Evolutionary conservation across 2,329 filamentous ascomycete species (phyloP), one percentile per base, ranked within the genome.

Genomic region (Aspergillus sp.): DNA sequence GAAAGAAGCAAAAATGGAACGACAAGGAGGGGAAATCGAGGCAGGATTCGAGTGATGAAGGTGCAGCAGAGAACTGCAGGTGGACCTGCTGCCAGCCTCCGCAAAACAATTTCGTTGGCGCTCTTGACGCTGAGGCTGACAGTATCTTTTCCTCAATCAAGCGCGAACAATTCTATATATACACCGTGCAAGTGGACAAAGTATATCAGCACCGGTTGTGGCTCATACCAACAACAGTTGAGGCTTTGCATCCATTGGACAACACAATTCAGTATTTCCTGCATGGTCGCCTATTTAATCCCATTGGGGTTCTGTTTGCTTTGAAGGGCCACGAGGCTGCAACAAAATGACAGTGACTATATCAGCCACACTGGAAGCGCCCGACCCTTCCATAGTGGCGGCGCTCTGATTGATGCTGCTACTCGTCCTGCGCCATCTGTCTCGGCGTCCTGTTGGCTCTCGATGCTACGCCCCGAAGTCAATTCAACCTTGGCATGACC

Each of bases 391-490:
- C 47, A 57, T 7, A 43, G 48, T 15, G 41, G 13, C 8, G 22
- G 45, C 19, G 51, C 54, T 17, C 30, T 31, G 19, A 31, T 53
- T 28, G 57, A 22, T 25, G 38, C 19, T 47, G 50, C 47, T 25
- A 22, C 11, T 46, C 23, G 48, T 6, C 34, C 46, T 38, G 53
- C 53, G 19, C 59, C 49, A 38, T 57, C 54, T 11, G 43, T 54
- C 23, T 47, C 49, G 25, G 50, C 48, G 15, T 54, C 54, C 8
- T 46, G 41, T 48, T 25, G 41, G n/a, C 28, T 50, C n/a, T 48
- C 85, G 84, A 81, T 59, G 87, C 87, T 80, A 90, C 91, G 71
- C 88, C 89, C 1, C 84, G 84, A 34, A 19, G 34, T 79, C 85
- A 66, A 91, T 89, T 54, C 87, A 68, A 86, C 81, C 64, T 83